A percentile compares a stretch with the other conserved stretches of the same genome.
Conservation (phyloP, 768 basidiomycete species). For the Clitopilus passeckerianus region DNA sequence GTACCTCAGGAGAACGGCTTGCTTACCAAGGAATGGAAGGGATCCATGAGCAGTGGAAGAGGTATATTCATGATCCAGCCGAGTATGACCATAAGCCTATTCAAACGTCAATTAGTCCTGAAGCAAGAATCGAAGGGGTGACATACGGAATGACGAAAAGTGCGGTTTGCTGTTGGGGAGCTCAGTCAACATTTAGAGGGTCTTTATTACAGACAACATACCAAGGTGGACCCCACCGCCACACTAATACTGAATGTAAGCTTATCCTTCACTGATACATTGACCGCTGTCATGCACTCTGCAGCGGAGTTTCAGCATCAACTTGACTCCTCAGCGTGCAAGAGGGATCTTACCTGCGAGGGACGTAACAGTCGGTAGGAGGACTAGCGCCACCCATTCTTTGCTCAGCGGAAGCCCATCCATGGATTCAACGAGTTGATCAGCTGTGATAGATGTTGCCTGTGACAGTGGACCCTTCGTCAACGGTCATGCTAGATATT, state of each 20-base stretch:
- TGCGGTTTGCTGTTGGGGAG: conserved; percentile 62
- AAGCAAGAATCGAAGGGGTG: neutral
- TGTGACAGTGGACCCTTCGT: conserved; percentile 13
- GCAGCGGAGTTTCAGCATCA: conserved; percentile 6
- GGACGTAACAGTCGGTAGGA: conserved; percentile 81
- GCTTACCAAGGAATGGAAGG: conserved; percentile 74
- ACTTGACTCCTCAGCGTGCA: neutral
- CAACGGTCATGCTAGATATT: neutral
- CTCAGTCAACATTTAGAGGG: neutral
- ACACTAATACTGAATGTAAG: conserved; percentile 83
- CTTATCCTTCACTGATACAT: conserved; percentile 88
- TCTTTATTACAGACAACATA: conserved; percentile 27
- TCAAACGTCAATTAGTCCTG: neutral
- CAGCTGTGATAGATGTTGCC: conserved; percentile 54
- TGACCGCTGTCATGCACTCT: conserved; percentile 89
- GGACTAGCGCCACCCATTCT: conserved; percentile 85
- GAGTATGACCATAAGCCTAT: conserved; percentile 65
- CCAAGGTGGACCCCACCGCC: conserved; percentile 83
- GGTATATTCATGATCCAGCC: conserved; percentile 84
- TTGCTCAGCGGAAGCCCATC: conserved; percentile 79
- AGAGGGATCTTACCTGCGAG: conserved; percentile 50
- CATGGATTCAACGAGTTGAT: conserved; percentile 79
- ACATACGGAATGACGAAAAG: conserved; percentile 81
- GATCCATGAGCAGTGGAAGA: conserved; percentile 79
- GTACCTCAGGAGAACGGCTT: neutral